Conservation (phyloP, 352 stramenopile genomes). For the Phytopythium helicoides region DNA sequence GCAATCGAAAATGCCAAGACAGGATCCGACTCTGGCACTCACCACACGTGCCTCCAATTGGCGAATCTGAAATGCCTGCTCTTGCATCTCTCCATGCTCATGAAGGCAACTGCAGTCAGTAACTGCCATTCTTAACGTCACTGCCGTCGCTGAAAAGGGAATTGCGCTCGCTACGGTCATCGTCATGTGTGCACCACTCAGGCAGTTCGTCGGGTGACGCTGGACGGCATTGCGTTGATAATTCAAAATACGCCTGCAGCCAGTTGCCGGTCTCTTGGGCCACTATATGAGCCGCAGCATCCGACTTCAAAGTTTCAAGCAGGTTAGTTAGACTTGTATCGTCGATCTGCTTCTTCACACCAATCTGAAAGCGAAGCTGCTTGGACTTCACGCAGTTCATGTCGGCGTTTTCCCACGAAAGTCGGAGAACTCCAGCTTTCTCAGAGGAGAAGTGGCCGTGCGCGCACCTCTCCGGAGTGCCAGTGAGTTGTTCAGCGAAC, state of each 20-base stretch:
- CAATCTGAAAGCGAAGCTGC: conserved; percentile 29
- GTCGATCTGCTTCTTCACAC: conserved; percentile 6
- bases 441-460: conserved; percentile 29
- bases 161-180: conserved; percentile 1
- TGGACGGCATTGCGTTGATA: too few species aligned
- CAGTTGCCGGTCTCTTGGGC: too few species aligned
- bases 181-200: conserved; percentile 9
- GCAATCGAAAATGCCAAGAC: background rate
- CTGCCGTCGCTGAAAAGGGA: background rate
- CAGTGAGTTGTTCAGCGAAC: conserved; percentile 9
- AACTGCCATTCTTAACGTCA: background rate
- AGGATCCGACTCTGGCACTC: conserved; percentile 14
- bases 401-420: conserved; percentile 48
- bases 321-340: background rate
- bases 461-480: conserved; percentile 5
- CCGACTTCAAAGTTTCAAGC: background rate
- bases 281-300: too few species aligned
- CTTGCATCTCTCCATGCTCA: background rate
- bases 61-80: conserved; percentile 6
- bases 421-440: conserved; percentile 16
- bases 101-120: conserved; percentile 1
- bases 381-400: conserved; percentile 45
- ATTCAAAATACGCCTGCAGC: too few species aligned
- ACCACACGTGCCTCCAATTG: conserved; percentile 44
- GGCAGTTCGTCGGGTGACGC: conserved; percentile 13